Base-by-base conservation (phyloP, 352 stramenopile species). In the Globisporangium sylvaticum region DNA sequence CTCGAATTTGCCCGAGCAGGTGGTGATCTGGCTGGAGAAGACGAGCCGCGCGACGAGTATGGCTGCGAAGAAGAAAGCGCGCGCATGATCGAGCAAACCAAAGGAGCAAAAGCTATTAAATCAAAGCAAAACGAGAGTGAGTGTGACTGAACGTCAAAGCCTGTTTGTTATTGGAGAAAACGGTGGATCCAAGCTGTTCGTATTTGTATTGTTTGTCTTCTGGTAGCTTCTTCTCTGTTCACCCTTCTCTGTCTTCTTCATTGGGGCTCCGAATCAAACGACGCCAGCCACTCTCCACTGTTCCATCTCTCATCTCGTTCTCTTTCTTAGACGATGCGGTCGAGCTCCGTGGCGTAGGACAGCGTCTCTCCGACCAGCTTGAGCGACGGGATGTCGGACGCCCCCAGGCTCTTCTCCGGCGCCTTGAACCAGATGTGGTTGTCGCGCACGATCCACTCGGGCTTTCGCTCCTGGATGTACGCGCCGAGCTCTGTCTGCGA, bases 281-380 rank as follows among this genome's bases (percentile, higher is more conserved):
- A n/a, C 20, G 18, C 44, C 31, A 46, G n/a, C 29, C 37, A 55
- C 63, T 55, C 32, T 8, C 10, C 50, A 58, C 9, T 44, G 18
- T 24, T 64, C 7, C 20, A 50, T 2, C 42, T 50, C 42, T 48
- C 39, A 9, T 55, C 25, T 46, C n/a, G 24, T 52, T 14, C 57
- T 15, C 8, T 27, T 14, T 32, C 56, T 71, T 94, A 97, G 59
- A 97, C 91, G 68, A 97, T 97, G 67, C 91, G 88, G 73, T 97
- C 91, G 56, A 99, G 83, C 76, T 99, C 96, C 34, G 95, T 98
- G 32, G 96, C 96, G 80, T 98, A 98, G 71, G 88, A 96, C 25
- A 99, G 82, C 68, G 83, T 98, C 77, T 99, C 95, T 24, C 89
- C 80, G 54, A 98, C 97, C 58, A 98, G 83, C 72, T 97, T 92